Conservation (phyloP, 139 green algal genomes). For the Chloropicon primus region DNA sequence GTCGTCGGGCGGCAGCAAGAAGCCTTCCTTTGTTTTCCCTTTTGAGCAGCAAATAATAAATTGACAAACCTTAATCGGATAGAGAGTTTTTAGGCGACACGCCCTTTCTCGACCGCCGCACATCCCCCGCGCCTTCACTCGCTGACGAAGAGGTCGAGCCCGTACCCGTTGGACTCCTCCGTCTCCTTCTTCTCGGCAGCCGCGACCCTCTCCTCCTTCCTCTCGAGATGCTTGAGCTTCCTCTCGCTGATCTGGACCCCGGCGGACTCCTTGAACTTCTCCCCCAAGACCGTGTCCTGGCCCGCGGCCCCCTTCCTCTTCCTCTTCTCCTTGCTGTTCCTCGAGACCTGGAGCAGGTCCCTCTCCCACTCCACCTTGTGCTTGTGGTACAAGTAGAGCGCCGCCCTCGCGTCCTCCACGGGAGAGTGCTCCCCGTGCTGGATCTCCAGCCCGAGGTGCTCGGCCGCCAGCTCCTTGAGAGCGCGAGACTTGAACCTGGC, state of each 20-base stretch:
- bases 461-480: background rate
- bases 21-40: background rate
- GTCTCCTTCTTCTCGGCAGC: background rate
- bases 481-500: background rate
- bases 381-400: constrained; percentile 58
- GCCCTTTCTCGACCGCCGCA: too few species aligned
- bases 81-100: too few species aligned
- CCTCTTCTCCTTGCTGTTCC: background rate
- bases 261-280: background rate
- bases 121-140: too few species aligned
- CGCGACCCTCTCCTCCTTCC: background rate
- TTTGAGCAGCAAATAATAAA: too few species aligned
- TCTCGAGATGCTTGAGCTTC: background rate
- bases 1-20: too few species aligned
- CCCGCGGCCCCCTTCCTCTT: background rate
- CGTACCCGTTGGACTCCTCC: background rate
- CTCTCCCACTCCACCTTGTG: constrained; percentile 16
- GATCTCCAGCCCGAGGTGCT: background rate
- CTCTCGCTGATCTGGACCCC: background rate
- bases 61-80: too few species aligned
- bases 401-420: constrained; percentile 21
- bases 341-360: too few species aligned
- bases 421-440: background rate
- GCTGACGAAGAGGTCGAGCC: background rate
- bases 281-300: background rate